phyloP scores from a whole-genome alignment of 169 alveolate species.

The Perkinsus marinus region DNA sequence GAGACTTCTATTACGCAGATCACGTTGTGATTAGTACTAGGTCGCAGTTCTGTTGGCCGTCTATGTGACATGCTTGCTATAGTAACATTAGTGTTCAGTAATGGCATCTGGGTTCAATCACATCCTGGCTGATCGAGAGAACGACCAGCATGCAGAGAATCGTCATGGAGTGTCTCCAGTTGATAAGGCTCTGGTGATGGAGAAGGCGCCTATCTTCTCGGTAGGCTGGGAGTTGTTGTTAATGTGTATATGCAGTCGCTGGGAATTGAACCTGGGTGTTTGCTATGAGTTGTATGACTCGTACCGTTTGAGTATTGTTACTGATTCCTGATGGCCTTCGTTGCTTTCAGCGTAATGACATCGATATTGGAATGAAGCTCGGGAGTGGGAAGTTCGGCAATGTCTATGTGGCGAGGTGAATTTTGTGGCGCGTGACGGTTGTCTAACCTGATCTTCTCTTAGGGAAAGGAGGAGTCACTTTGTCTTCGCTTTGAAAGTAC shows the following conservation, averaged over 20 bases:
- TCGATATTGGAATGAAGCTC: constrained; percentile 61
- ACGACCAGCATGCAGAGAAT: not conserved
- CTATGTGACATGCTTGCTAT: too few species aligned
- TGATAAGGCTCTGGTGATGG: not conserved
- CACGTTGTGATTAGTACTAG: too few species aligned
- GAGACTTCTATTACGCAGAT: too few species aligned
- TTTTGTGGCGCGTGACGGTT: not conserved
- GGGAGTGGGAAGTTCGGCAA: constrained; percentile 75
- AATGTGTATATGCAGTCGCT: not conserved
- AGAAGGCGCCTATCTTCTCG: not conserved
- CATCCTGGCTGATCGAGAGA: not conserved
- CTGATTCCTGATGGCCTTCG: too few species aligned
- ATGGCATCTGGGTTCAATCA: not conserved
- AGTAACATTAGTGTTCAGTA: too few species aligned
- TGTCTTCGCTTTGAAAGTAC: constrained; percentile 61
- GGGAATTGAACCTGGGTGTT: not conserved
- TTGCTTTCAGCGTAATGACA: constrained; percentile 27
- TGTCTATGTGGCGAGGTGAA: constrained; percentile 50
- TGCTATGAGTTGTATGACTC: too few species aligned
- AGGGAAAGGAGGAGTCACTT: constrained; percentile 58
- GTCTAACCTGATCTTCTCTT: not conserved
- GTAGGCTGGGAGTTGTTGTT: not conserved
- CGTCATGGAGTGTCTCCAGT: not conserved
- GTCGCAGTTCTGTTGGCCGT: too few species aligned
- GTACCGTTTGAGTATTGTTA: too few species aligned